phyloP scores from a whole-genome alignment of 805 yeast genomes.

The Saccharomyces paradoxus region DNA sequence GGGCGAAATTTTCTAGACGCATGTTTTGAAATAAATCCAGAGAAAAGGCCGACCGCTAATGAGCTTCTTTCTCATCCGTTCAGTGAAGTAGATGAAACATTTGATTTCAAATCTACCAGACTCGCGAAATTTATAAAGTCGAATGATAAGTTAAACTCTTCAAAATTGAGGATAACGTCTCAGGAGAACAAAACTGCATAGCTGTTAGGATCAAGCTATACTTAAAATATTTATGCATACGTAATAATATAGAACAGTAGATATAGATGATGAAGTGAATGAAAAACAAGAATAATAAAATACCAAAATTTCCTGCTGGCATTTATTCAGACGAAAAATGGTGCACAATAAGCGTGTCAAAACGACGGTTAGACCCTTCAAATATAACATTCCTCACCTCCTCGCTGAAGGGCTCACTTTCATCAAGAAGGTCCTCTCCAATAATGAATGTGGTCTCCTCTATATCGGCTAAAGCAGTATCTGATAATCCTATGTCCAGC shows the following conservation, averaged over 20 bases:
- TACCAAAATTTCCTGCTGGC: neutral
- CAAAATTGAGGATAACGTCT: slow-evolving; percentile 23
- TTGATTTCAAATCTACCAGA: slow-evolving; percentile 46
- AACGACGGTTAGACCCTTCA: slow-evolving; percentile 19
- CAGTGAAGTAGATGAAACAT: slow-evolving; percentile 34
- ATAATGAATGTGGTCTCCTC: slow-evolving; percentile 25
- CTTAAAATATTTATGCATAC: neutral
- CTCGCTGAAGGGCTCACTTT: slow-evolving; percentile 16
- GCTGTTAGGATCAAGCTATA: too few relatives aligned
- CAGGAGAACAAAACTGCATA: slow-evolving; percentile 7
- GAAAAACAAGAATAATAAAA: neutral
- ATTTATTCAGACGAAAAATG: slow-evolving; percentile 4
- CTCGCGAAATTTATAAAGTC: slow-evolving; percentile 46
- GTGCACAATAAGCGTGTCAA: slow-evolving; percentile 19
- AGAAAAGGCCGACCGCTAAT: slow-evolving; percentile 80
- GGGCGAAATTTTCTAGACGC: slow-evolving; percentile 66
- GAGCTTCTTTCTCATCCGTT: slow-evolving; percentile 50
- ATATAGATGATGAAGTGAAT: neutral
- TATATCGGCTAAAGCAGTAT: slow-evolving; percentile 8
- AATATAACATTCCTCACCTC: slow-evolving; percentile 16
- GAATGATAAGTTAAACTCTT: slow-evolving; percentile 32
- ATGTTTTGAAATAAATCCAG: slow-evolving; percentile 75
- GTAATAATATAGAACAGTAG: neutral
- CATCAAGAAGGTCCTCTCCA: slow-evolving; percentile 16
- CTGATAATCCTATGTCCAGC: slow-evolving; percentile 8